Evolutionary conservation across 306 rosid species (phyloP).

Genomic region (peach (Prunus persica)): Prunus_persica_NCBIv2 NC_034011.1:18881001-18881500

Average conservation of each 20-base stretch:
- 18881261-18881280: not conserved
- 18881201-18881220: not conserved
- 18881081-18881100: no score
- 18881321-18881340: not conserved
- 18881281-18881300: not conserved
- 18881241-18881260: not conserved
- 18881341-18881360: not conserved
- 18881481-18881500: slow-evolving; percentile 56
- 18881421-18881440: slow-evolving; percentile 12
- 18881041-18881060: no score
- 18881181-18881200: not conserved
- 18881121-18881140: not conserved
- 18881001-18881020: not conserved
- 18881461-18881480: slow-evolving; percentile 69
- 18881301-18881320: not conserved
- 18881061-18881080: no score
- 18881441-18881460: slow-evolving; percentile 28
- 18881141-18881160: not conserved
- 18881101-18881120: no score
- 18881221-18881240: not conserved
- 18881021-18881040: not conserved
- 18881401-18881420: not conserved
- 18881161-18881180: not conserved
- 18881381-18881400: slow-evolving; percentile 1
- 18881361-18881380: not conserved